Base-by-base conservation (phyloP, 306 rosid species). In the Arachis stenosperma region DNA sequence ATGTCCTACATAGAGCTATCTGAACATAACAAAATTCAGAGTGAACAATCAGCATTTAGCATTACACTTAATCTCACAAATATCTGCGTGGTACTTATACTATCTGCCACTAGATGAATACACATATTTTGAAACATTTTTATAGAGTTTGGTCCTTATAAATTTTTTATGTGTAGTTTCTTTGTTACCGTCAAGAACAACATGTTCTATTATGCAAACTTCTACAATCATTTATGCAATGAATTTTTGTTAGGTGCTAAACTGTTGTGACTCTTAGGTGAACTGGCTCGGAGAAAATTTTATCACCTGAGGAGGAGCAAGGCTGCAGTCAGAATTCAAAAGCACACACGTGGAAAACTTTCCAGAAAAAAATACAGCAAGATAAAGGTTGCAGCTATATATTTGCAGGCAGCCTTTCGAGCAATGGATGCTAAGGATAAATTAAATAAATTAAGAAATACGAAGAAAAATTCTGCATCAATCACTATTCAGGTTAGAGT, bases 291-390 rank as follows among this genome's bases (percentile, higher is more conserved):
- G 52, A 86, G 69, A 39, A 72, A 46, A 64, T 86, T 74, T 69
- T 65, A 79, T 74, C 78, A 65, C 65, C 67, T 71, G 83, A 89
- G 78, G 86, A 83, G 81, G 79, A 82, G 82, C 42, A 65, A 47
- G 8, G 92, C 96, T 55, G 81, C 88, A 50, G 69, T 86, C 75
- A 84, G 75, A 85, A 91, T 93, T 75, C 98, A 93, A 83, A 82
- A 66, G 72, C 53, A 81, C 62, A 54, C 69, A 9, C 94, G 87
- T 10, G 61, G 86, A 83, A 62, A 65, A 63, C 77, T 86, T 65
- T 89, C 88, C 22, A 86, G 92, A 76, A 91, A 85, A 53, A 61
- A 50, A 42, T 90, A 83, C 78, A 40, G 57, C 4, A 62, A 69
- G 66, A 39, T 76, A 61, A 74, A 59, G 80, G 58, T 66, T 56